Conservation (phyloP, 2,329 filamentous ascomycete species). For the Aureobasidium leucospermi region DNA sequence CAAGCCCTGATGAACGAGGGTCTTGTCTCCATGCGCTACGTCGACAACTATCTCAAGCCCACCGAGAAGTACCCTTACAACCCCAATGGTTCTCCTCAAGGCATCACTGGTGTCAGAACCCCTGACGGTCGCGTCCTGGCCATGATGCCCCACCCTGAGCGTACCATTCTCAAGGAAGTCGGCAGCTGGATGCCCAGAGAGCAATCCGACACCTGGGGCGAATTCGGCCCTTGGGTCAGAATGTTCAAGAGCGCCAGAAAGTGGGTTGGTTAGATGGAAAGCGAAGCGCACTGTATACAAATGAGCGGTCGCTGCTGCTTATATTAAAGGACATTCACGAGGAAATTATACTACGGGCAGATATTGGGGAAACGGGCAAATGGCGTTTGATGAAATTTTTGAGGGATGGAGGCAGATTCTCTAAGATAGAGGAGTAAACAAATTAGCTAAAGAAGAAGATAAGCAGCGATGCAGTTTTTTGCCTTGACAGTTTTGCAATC, state of each 20-base stretch:
- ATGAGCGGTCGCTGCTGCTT: too few relatives aligned
- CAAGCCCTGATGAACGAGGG: slow-evolving; percentile 54
- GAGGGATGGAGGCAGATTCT: too few relatives aligned
- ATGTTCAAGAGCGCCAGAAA: slow-evolving; percentile 81
- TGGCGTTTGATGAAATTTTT: too few relatives aligned
- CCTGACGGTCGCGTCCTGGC: slow-evolving; percentile 74
- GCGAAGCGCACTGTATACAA: too few relatives aligned
- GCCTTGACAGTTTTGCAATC: too few relatives aligned
- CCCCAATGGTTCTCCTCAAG: slow-evolving; percentile 75
- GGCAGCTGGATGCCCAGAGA: slow-evolving; percentile 66
- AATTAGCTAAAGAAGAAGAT: too few relatives aligned
- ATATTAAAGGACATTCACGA: too few relatives aligned
- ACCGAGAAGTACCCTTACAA: slow-evolving; percentile 86
- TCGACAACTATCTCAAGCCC: slow-evolving; percentile 69
- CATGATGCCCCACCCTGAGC: slow-evolving; percentile 90
- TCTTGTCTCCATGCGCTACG: slow-evolving; percentile 71
- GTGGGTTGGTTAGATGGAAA: slow-evolving; percentile 59
- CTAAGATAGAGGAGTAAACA: too few relatives aligned
- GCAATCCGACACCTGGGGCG: slow-evolving; percentile 59
- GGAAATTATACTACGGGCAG: too few relatives aligned
- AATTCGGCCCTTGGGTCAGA: slow-evolving; percentile 76
- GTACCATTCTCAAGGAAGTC: slow-evolving; percentile 75
- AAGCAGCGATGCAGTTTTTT: too few relatives aligned
- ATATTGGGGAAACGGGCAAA: too few relatives aligned
- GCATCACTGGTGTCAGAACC: slow-evolving; percentile 73